A percentile compares a stretch with the other conserved stretches of the same genome.
These are phyloP conservation scores for Argentina anserina DNA, from an alignment of 306 rosid genomes.

Conservation along the genomic window DNA sequence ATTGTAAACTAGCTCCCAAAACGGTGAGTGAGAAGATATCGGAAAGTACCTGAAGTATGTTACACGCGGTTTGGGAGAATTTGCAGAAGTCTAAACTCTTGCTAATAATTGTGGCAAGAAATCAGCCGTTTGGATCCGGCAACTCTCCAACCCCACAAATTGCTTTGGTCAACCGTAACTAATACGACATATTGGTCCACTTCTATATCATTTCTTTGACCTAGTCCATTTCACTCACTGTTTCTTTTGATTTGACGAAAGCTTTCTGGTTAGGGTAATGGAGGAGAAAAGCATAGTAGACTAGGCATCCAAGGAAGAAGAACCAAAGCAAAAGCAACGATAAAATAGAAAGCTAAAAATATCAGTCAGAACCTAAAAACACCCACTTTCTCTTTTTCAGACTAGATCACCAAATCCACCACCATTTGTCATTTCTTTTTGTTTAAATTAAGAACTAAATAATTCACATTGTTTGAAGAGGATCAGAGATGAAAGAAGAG, in stretches of 20 bases:
- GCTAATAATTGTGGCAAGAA: neutral
- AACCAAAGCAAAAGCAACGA: constrained; percentile 39
- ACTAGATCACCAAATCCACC: constrained; percentile 63
- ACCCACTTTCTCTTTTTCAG: constrained; percentile 17
- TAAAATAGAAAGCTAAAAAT: neutral
- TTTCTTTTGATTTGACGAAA: constrained; percentile 8
- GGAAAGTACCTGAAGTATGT: no score
- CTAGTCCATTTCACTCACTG: constrained; percentile 15
- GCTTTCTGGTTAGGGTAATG: neutral
- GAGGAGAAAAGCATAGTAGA: constrained; percentile 11
- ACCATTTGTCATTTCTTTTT: constrained; percentile 26
- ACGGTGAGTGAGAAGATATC: no score
- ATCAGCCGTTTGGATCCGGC: constrained; percentile 41
- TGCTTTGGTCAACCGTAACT: constrained; percentile 64
- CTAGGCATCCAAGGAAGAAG: constrained; percentile 42
- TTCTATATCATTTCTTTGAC: constrained; percentile 43
- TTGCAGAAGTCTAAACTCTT: neutral
- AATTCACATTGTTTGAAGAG: constrained; percentile 28
- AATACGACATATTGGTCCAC: constrained; percentile 65
- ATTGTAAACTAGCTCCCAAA: no score
- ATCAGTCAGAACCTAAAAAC: neutral
- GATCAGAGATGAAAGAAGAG: constrained; percentile 18
- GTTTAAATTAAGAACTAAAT: constrained; percentile 1
- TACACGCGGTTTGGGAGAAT: no score
- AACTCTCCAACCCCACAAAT: constrained; percentile 25